Conservation (phyloP, 1,139 yeast species). For the Suhomyces atakaporum region DNA sequence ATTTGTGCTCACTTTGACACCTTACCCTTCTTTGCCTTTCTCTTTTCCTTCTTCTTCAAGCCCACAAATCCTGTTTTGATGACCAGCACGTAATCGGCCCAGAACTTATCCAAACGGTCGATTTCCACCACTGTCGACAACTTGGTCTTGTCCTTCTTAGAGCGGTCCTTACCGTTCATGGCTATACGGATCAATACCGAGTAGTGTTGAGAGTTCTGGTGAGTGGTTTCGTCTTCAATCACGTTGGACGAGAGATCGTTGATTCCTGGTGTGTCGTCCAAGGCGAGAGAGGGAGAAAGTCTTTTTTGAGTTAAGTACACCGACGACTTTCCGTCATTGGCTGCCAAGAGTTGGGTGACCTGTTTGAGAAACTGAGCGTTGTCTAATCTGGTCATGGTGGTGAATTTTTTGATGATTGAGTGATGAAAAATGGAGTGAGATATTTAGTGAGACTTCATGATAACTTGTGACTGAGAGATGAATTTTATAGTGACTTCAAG, state of each 20-base stretch:
- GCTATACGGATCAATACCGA: constrained; percentile 55
- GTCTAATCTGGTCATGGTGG: constrained; percentile 39
- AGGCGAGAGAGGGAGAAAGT: constrained; percentile 30
- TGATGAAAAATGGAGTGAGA: background rate
- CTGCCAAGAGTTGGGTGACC: constrained; percentile 28
- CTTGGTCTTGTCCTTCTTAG: constrained; percentile 51
- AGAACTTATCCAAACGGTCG: constrained; percentile 60
- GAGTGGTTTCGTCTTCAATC: constrained; percentile 20
- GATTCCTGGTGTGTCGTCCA: constrained; percentile 18
- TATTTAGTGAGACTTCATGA: background rate
- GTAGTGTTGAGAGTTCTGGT: constrained; percentile 30
- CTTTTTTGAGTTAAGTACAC: constrained; percentile 49
- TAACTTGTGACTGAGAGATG: too few relatives aligned
- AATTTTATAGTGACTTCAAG: too few relatives aligned
- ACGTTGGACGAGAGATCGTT: constrained; percentile 44
- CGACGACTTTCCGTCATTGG: constrained; percentile 42
- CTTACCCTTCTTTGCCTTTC: constrained; percentile 50
- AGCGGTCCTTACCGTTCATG: constrained; percentile 52
- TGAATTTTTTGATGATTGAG: background rate
- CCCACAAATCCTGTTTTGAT: constrained; percentile 65
- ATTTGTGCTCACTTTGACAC: constrained; percentile 26
- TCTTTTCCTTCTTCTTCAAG: constrained; percentile 63
- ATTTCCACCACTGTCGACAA: constrained; percentile 65
- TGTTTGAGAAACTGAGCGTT: constrained; percentile 40
- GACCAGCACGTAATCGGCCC: constrained; percentile 66